phyloP scores from a whole-genome alignment of 345 rosid species.

The Ceriops tagal region DNA sequence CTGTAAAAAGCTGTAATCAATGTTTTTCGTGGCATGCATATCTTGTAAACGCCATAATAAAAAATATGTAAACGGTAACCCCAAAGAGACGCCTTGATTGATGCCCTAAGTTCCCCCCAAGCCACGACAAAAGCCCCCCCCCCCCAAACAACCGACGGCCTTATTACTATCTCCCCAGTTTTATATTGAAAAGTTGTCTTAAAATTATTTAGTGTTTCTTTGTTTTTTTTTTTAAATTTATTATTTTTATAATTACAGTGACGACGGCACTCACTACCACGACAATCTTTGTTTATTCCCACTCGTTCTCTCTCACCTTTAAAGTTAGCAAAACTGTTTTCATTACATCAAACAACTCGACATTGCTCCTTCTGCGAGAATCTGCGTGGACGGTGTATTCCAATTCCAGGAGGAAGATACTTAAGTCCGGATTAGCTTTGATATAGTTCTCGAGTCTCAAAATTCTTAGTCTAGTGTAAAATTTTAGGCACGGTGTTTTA shows the following conservation, averaged over 20 bases:
- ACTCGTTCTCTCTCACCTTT: slow-evolving; percentile 25
- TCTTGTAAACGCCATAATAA: slow-evolving; percentile 31
- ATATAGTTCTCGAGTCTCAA: too few species aligned
- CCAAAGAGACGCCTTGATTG: slow-evolving; percentile 42
- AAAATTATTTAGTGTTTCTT: slow-evolving; percentile 11
- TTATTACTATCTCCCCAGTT: slow-evolving; percentile 20
- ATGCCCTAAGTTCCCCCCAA: slow-evolving; percentile 20
- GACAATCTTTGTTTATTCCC: slow-evolving; percentile 14
- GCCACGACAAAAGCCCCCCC: slow-evolving; percentile 48
- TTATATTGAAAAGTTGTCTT: neutral
- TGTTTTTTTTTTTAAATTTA: neutral
- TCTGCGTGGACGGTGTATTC: neutral
- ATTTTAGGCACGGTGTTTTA: too few species aligned
- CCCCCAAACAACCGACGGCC: slow-evolving; percentile 25
- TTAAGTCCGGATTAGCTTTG: neutral
- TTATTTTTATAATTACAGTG: slow-evolving; percentile 30
- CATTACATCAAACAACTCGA: slow-evolving; percentile 30
- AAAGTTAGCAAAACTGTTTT: slow-evolving; percentile 39
- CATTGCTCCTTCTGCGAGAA: neutral
- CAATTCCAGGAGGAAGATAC: neutral
- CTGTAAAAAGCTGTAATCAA: too few species aligned
- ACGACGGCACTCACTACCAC: slow-evolving; percentile 55
- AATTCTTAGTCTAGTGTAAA: too few species aligned
- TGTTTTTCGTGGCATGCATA: neutral
- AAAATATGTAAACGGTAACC: slow-evolving; percentile 17